Conservation (phyloP, 1,284 basidiomycete genomes). For the Cryptococcus deneoformans region DNA sequence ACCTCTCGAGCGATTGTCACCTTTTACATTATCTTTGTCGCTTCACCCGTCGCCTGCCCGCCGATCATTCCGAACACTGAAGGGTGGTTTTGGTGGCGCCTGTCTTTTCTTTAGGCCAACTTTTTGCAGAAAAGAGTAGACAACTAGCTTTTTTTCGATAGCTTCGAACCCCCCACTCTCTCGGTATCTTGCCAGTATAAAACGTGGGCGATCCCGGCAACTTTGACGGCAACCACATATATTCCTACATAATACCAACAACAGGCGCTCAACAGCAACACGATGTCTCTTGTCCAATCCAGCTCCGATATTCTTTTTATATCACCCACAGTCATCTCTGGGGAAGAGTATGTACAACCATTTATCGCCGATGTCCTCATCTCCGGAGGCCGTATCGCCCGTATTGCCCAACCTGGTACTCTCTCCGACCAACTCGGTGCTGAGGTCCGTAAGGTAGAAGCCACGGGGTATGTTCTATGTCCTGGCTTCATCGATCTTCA, state of each 20-base stretch:
- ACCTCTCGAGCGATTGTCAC: too few relatives aligned
- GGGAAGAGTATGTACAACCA: conserved; percentile 22
- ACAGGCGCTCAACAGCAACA: too few relatives aligned
- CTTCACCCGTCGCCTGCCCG: not conserved
- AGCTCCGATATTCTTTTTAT: conserved; percentile 23
- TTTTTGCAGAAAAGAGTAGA: too few relatives aligned
- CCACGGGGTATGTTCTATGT: conserved; percentile 27
- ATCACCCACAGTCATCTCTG: conserved; percentile 28
- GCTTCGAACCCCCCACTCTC: not conserved
- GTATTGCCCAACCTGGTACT: conserved; percentile 12
- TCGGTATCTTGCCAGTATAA: too few relatives aligned
- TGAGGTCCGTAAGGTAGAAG: conserved; percentile 19
- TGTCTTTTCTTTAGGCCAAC: too few relatives aligned
- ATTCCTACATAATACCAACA: too few relatives aligned
- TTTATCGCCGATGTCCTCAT: conserved; percentile 37
- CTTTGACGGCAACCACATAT: too few relatives aligned
- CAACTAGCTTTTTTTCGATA: not conserved
- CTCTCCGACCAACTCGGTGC: not conserved
- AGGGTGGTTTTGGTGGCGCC: too few relatives aligned
- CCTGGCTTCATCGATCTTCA: conserved; percentile 50
- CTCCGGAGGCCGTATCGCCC: conserved; percentile 21
- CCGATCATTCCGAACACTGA: not conserved
- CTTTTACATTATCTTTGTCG: too few relatives aligned
- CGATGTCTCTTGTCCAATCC: too few relatives aligned
- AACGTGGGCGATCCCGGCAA: too few relatives aligned